phyloP scores from a whole-genome alignment of 2,329 filamentous ascomycete genomes.

The Trichoderma asperellum region DNA sequence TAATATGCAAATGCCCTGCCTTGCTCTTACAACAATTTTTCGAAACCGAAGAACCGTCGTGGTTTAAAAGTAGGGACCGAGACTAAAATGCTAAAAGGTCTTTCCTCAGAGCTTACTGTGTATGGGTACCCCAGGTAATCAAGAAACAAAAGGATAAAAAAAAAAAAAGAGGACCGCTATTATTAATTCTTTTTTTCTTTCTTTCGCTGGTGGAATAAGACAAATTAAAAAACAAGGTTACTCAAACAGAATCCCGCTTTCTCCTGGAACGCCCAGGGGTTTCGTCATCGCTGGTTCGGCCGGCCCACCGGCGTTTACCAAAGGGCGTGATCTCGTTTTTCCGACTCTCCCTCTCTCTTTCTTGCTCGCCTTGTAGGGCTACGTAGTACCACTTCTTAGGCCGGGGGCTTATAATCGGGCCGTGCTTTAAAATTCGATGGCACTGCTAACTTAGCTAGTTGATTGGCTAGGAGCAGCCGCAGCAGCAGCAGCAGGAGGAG shows the following conservation, averaged over 20 bases:
- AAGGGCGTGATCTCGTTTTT: not conserved
- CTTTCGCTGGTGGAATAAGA: not conserved
- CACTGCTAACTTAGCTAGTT: not conserved
- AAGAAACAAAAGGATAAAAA: not conserved
- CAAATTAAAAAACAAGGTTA: slow-evolving; percentile 2
- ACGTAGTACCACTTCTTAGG: not conserved
- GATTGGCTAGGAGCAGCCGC: not conserved
- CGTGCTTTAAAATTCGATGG: not conserved
- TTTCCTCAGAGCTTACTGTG: not conserved
- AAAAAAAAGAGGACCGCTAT: not conserved
- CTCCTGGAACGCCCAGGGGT: not conserved
- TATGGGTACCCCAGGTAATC: slow-evolving; percentile 6
- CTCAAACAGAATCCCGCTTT: not conserved
- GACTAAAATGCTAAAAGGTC: not conserved
- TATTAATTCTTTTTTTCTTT: not conserved
- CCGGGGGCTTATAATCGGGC: slow-evolving; percentile 33
- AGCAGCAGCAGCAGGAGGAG: slow-evolving; percentile 13
- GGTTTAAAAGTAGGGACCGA: not conserved
- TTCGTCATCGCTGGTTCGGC: not conserved
- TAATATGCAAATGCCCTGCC: not conserved
- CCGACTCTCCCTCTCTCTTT: not conserved
- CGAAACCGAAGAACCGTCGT: not conserved
- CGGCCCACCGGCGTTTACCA: not conserved
- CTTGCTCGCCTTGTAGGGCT: slow-evolving; percentile 11
- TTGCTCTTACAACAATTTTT: not conserved